These are phyloP conservation scores for Podospora didyma DNA, from an alignment of 495 filamentous ascomycete species.

Conservation along the genomic window DNA sequence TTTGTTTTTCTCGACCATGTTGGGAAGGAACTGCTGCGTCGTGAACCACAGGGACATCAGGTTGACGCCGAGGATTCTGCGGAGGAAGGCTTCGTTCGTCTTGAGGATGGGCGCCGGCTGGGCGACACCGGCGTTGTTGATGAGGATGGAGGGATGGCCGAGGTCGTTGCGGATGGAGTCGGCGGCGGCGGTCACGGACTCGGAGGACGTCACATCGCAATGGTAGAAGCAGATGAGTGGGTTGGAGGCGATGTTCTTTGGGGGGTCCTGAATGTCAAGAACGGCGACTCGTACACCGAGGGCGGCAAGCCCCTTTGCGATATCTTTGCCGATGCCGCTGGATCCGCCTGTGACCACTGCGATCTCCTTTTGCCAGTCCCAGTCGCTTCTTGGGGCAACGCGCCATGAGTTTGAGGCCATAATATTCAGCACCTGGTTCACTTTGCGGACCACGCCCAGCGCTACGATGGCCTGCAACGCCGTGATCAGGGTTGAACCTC, in stretches of 20 bases:
- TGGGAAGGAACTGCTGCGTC: conserved; percentile 59
- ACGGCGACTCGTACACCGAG: conserved; percentile 57
- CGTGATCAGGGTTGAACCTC: neutral
- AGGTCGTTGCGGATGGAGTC: conserved; percentile 45
- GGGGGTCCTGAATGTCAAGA: conserved; percentile 57
- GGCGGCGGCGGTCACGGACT: conserved; percentile 41
- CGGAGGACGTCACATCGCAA: conserved; percentile 54
- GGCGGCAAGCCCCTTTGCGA: conserved; percentile 54
- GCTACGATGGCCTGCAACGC: conserved; percentile 36
- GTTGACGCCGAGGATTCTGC: conserved; percentile 64
- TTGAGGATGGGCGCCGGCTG: conserved; percentile 54
- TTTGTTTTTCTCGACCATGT: conserved; percentile 57
- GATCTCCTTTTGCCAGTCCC: conserved; percentile 61
- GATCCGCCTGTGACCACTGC: conserved; percentile 64
- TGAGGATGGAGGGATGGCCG: conserved; percentile 60
- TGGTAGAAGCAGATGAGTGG: conserved; percentile 52
- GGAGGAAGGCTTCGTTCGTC: conserved; percentile 46
- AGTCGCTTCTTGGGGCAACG: neutral
- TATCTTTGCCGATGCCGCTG: conserved; percentile 57
- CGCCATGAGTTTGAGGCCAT: conserved; percentile 35
- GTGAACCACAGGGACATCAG: conserved; percentile 61
- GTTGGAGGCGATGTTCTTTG: conserved; percentile 32
- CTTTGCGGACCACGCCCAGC: conserved; percentile 38
- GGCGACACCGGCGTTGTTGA: conserved; percentile 67
- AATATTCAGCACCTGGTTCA: conserved; percentile 44